phyloP scores from a whole-genome alignment of 2,329 filamentous ascomycete genomes.

The Leptographium radiaticola region DNA sequence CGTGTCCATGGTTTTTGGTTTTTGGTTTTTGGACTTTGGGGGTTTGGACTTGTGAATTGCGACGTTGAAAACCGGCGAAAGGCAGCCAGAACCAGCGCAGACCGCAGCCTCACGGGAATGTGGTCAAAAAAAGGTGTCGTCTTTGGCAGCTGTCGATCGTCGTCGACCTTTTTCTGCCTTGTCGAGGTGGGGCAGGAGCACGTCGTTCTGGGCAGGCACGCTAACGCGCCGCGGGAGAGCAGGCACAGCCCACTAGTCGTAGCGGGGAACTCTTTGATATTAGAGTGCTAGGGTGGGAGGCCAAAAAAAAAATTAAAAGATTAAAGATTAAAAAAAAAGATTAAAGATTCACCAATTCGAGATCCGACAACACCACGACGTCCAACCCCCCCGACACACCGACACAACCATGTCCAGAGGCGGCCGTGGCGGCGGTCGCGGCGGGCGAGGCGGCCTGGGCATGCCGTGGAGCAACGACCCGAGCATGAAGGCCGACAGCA shows the following conservation, averaged over 20 bases:
- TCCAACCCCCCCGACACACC: not conserved
- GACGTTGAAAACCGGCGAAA: too few relatives aligned
- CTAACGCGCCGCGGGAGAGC: not conserved
- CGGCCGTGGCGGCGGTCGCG: conserved; percentile 36
- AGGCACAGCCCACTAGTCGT: not conserved
- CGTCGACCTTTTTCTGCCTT: too few relatives aligned
- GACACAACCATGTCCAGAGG: conserved; percentile 33
- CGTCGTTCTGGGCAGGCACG: not conserved
- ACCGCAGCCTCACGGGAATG: too few relatives aligned
- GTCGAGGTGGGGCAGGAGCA: not conserved
- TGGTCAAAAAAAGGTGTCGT: too few relatives aligned
- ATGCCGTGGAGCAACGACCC: conserved; percentile 44
- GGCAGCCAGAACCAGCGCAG: too few relatives aligned
- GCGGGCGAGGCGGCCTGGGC: conserved; percentile 21
- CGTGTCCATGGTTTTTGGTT: conserved; percentile 17
- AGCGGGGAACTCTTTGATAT: not conserved
- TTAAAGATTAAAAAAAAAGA: not conserved
- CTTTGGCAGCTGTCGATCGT: too few relatives aligned
- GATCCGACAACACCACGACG: too few relatives aligned
- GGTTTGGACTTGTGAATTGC: too few relatives aligned
- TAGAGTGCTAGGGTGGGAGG: too few relatives aligned
- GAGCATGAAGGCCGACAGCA: conserved; percentile 30
- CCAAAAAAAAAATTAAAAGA: not conserved
- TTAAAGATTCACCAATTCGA: not conserved
- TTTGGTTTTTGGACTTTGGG: not conserved